These are phyloP conservation scores for Penicillium coprophilum DNA, from an alignment of 495 filamentous ascomycete genomes.

Conservation along the genomic window DNA sequence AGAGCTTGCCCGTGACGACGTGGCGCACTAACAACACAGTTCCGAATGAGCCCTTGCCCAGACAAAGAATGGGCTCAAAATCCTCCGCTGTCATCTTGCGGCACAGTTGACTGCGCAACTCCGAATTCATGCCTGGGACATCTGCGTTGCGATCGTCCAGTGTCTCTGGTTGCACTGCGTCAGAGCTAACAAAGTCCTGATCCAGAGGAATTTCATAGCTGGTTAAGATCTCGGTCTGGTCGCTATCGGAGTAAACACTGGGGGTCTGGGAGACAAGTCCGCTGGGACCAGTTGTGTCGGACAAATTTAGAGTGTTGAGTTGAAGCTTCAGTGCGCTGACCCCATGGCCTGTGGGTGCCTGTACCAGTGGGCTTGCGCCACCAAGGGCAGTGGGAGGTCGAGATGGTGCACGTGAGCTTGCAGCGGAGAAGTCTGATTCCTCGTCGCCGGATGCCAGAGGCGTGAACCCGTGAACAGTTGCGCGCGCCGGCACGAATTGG, in stretches of 20 bases:
- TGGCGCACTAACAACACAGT: conserved; percentile 93
- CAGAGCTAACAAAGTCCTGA: conserved; percentile 80
- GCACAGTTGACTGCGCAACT: conserved; percentile 45
- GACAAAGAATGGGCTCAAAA: conserved; percentile 89
- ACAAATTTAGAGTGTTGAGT: conserved; percentile 64
- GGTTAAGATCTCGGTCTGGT: conserved; percentile 58
- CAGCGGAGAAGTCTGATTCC: conserved; percentile 69
- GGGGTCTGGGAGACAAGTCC: conserved; percentile 45
- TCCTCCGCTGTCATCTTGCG: conserved; percentile 90
- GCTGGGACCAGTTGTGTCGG: conserved; percentile 38
- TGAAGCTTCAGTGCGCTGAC: conserved; percentile 78
- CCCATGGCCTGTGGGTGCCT: conserved; percentile 61
- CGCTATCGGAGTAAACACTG: conserved; percentile 56
- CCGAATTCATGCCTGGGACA: conserved; percentile 16
- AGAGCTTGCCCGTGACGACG: conserved; percentile 78
- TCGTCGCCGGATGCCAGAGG: conserved; percentile 82
- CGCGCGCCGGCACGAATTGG: conserved; percentile 60
- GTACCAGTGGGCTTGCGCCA: conserved; percentile 55
- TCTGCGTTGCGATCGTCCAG: conserved; percentile 18
- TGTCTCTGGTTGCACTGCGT: conserved; percentile 48
- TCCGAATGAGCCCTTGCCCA: conserved; percentile 94
- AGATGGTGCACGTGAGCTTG: conserved; percentile 46
- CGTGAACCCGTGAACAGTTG: conserved; percentile 79
- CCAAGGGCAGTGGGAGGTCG: conserved; percentile 26
- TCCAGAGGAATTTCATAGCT: conserved; percentile 89